A percentile compares a stretch with the other conserved stretches of the same genome.
Evolutionary conservation across 108 stramenopile species (phyloP).

Genomic region (Mediolabrus comicus): DNA sequence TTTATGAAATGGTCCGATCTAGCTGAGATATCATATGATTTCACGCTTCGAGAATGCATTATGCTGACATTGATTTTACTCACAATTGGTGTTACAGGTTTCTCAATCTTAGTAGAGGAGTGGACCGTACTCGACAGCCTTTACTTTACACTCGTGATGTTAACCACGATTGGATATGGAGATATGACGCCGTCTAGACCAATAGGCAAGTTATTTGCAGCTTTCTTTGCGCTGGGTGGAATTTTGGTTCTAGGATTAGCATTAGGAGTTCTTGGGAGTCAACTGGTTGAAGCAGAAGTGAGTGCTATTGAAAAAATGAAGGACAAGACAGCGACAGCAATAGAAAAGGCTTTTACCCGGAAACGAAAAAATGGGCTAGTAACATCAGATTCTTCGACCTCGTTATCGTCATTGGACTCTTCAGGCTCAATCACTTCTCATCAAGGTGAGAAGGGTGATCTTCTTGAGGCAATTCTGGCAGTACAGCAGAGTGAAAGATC

Average conservation of each 20-base stretch:
- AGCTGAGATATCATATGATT: neutral
- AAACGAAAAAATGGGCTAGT: neutral
- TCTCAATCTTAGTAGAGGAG: conserved; percentile 13
- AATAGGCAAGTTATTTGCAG: conserved; percentile 41
- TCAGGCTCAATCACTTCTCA: neutral
- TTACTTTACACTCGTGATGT: conserved; percentile 55
- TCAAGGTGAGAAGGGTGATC: neutral
- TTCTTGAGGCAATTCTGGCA: neutral
- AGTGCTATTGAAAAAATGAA: conserved; percentile 11
- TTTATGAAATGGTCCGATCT: neutral
- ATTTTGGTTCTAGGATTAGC: conserved; percentile 48
- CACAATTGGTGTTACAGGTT: neutral
- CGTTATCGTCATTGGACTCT: neutral
- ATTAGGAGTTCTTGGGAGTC: conserved; percentile 39
- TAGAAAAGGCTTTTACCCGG: neutral
- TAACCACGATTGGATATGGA: conserved; percentile 76
- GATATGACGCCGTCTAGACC: conserved; percentile 43
- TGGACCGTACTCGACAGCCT: conserved; percentile 39
- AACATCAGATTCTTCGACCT: neutral
- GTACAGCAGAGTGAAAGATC: neutral
- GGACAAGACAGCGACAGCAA: neutral
- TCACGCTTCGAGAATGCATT: neutral
- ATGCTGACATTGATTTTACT: neutral
- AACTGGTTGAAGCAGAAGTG: conserved; percentile 35
- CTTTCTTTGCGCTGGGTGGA: conserved; percentile 51